Evolutionary conservation across 192 early-diverging fungal genomes (phyloP), one percentile per base, ranked within the genome.

Genomic region (Entophlyctis luteolus): DNA sequence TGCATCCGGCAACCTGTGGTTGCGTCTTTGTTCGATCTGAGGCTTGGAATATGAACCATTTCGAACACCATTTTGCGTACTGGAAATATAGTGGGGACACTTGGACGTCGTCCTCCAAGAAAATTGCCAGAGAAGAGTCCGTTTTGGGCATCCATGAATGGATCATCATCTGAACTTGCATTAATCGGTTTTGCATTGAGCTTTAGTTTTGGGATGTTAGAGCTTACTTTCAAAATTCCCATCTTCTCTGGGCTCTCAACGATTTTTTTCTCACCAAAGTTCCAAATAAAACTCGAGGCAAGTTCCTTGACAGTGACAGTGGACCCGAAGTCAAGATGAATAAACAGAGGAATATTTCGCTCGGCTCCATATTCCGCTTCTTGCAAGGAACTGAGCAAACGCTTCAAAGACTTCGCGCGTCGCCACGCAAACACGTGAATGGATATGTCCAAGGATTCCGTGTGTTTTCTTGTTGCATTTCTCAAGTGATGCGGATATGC

Each of bases 31-130:
- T 20, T 50, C 8, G 16, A 22, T 37, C 18, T 28, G 12, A 3
- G 8, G 49, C 3, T 3, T n/a, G 22, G 16, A 32, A 33, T 4
- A 75, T 39, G 35, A 76, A 67, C 12, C 10, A 12, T 4, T 25
- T 39, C 14, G 69, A 50, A 48, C 74, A 75, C 49, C 52, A 75
- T 5, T n/a, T 10, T n/a, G 63, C 57, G 45, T 63, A 75, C 53
- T 73, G 32, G 49, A 70, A 75, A 57, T 32, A 75, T 6, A 75
- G 67, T 2, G 71, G 65, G 31, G 73, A 76, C 25, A 75, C 53
- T 20, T 48, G 36, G 20, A 75, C 38, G 55, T 75, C 74, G 55
- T 75, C 74, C 63, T 75, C 74, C 10, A 75, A 46, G 53, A 75
- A 75, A 6, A 75, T 12, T 12, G 74, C 67, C 16, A 70, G 25